A percentile compares a stretch with the other conserved stretches of the same genome.
Evolutionary conservation across 202 grass and related monocot species (phyloP).

Genomic region (Zizania palustris): DNA sequence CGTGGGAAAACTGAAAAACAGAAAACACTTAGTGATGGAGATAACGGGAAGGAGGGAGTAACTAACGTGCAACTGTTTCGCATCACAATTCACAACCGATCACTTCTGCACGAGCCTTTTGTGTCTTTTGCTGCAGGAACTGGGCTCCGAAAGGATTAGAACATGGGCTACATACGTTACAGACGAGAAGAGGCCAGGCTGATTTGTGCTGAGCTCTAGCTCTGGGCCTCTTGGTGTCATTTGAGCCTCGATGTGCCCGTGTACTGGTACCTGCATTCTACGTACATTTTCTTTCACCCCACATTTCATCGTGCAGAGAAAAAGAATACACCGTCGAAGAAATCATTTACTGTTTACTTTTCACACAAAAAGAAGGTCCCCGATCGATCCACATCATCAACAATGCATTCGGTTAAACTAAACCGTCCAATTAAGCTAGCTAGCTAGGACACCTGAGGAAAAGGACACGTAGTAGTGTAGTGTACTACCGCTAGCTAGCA

Average conservation of each 20-base stretch:
- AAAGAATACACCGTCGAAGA: too few species aligned
- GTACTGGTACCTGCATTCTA: too few species aligned
- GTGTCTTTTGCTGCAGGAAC: background rate
- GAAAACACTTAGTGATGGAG: too few species aligned
- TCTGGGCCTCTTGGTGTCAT: background rate
- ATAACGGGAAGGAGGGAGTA: too few species aligned
- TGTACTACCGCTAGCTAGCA: background rate
- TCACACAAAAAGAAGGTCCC: background rate
- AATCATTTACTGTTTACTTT: background rate
- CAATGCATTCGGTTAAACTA: background rate
- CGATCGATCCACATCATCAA: background rate
- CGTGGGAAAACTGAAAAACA: too few species aligned
- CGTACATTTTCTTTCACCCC: background rate
- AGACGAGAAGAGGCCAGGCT: background rate
- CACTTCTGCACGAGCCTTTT: too few species aligned
- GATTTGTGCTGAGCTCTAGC: background rate
- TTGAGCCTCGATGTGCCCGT: too few species aligned
- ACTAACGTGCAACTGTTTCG: too few species aligned
- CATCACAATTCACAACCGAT: too few species aligned
- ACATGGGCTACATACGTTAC: background rate
- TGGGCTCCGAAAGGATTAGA: background rate
- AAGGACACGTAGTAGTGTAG: background rate
- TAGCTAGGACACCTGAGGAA: background rate
- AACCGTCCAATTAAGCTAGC: background rate
- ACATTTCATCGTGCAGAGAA: background rate